phyloP scores from a whole-genome alignment of 306 rosid genomes.

The Canavalia gladiata region DNA sequence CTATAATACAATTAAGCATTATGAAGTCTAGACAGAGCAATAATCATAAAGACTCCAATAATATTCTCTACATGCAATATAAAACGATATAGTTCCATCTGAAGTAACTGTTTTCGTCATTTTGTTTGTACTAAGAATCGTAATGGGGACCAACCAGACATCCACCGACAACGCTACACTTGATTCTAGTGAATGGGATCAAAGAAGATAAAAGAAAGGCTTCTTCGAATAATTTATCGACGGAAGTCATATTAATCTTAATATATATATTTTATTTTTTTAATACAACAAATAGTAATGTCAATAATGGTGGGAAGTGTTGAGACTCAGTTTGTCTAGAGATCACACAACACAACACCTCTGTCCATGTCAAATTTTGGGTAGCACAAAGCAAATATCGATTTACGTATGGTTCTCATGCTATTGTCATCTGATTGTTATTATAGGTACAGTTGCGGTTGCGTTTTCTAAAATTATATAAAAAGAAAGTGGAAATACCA shows the following conservation, averaged over 20 bases:
- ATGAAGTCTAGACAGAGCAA: slow-evolving; percentile 5
- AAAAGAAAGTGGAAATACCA: too few relatives aligned
- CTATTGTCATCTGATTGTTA: background rate
- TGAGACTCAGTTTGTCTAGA: slow-evolving; percentile 46
- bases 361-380: slow-evolving; percentile 44
- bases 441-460: too few relatives aligned
- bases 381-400: slow-evolving; percentile 1
- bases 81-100: slow-evolving; percentile 3
- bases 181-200: slow-evolving; percentile 35
- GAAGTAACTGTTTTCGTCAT: slow-evolving; percentile 5
- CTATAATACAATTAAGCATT: background rate
- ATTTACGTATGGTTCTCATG: background rate
- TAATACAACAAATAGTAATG: background rate
- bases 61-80: slow-evolving; percentile 10
- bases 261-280: too few relatives aligned
- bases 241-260: too few relatives aligned
- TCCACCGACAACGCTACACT: slow-evolving; percentile 37
- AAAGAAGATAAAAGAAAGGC: background rate
- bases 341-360: slow-evolving; percentile 58
- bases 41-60: slow-evolving; percentile 23
- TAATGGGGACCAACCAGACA: slow-evolving; percentile 47
- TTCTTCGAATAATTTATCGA: slow-evolving; percentile 6
- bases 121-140: slow-evolving; percentile 57
- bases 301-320: slow-evolving; percentile 18
- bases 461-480: too few relatives aligned